Evolutionary conservation across 108 stramenopile genomes (phyloP).

Genomic region (Parietichytrium sp.): DNA sequence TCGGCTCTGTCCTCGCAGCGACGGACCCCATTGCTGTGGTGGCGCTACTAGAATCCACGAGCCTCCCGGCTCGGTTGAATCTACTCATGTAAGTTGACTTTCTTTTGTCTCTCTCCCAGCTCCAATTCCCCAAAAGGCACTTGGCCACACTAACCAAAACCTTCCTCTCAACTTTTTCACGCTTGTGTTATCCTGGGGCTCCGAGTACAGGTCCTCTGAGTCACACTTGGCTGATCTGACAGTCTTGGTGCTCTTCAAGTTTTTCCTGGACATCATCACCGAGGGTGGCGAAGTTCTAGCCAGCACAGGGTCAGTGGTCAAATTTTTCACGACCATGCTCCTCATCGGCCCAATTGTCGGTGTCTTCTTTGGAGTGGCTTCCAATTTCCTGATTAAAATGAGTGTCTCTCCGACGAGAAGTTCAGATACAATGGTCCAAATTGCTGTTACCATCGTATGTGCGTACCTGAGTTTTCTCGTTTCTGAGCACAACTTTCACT

Average conservation of each 20-base stretch:
- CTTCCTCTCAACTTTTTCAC: too few species aligned
- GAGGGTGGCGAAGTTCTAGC: not conserved
- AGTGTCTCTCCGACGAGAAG: slow-evolving; percentile 10
- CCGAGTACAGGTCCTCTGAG: too few species aligned
- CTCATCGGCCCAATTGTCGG: slow-evolving; percentile 1
- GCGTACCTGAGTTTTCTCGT: slow-evolving; percentile 34
- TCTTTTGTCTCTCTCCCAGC: too few species aligned
- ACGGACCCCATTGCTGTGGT: slow-evolving; percentile 92
- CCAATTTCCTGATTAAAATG: not conserved
- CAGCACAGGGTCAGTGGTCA: not conserved
- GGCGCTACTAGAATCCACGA: slow-evolving; percentile 66
- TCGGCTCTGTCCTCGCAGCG: slow-evolving; percentile 80
- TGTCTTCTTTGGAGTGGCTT: not conserved
- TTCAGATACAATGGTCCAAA: not conserved
- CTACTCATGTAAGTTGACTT: slow-evolving; percentile 75
- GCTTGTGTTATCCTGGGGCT: too few species aligned
- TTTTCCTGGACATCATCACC: slow-evolving; percentile 27
- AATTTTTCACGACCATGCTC: not conserved
- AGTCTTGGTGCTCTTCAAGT: not conserved
- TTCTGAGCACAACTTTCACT: slow-evolving; percentile 28
- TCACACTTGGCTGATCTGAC: slow-evolving; percentile 11
- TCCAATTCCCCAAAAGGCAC: too few species aligned
- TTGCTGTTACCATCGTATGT: slow-evolving; percentile 19
- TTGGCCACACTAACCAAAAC: too few species aligned
- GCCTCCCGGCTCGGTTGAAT: slow-evolving; percentile 73